These are phyloP conservation scores for Arthrobotrys conoides DNA, from an alignment of 2,329 filamentous ascomycete species.

Conservation along the genomic window DNA sequence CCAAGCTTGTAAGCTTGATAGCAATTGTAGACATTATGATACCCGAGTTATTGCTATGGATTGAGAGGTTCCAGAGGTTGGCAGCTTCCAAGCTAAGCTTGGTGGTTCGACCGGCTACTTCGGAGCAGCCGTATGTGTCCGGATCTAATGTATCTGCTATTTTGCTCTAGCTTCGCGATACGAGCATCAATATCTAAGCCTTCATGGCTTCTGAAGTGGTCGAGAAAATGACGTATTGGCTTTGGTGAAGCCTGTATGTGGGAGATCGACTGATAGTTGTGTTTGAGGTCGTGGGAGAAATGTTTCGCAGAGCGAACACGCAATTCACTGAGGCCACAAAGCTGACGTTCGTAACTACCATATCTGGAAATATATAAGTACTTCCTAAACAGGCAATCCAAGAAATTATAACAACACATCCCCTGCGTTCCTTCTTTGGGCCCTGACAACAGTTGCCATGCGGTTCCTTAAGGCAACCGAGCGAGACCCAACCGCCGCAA, in stretches of 20 bases:
- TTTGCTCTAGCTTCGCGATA: background rate
- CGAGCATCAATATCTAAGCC: constrained; percentile 8
- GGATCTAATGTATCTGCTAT: background rate
- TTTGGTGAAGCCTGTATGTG: background rate
- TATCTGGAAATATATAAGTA: constrained; percentile 19
- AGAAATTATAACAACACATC: background rate
- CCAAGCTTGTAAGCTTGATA: constrained; percentile 76
- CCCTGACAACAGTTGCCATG: constrained; percentile 57
- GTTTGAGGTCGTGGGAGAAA: constrained; percentile 8
- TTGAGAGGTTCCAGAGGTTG: background rate
- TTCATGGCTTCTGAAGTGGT: background rate
- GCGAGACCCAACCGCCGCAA: constrained; percentile 7
- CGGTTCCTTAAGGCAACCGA: background rate
- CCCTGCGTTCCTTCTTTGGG: constrained; percentile 7
- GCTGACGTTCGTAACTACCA: constrained; percentile 53
- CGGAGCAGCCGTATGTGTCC: background rate
- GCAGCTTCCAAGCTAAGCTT: background rate
- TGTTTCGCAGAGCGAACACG: constrained; percentile 11
- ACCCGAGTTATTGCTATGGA: background rate
- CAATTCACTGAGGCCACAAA: constrained; percentile 37
- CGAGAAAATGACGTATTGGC: background rate
- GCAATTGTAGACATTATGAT: constrained; percentile 68
- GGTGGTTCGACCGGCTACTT: background rate
- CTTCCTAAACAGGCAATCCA: constrained; percentile 23
- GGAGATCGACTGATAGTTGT: background rate